A percentile compares a stretch with the other conserved stretches of the same genome.
These are phyloP conservation scores for Isabelozyma gotoi DNA, from an alignment of 805 yeast genomes.

Conservation along the genomic window DNA sequence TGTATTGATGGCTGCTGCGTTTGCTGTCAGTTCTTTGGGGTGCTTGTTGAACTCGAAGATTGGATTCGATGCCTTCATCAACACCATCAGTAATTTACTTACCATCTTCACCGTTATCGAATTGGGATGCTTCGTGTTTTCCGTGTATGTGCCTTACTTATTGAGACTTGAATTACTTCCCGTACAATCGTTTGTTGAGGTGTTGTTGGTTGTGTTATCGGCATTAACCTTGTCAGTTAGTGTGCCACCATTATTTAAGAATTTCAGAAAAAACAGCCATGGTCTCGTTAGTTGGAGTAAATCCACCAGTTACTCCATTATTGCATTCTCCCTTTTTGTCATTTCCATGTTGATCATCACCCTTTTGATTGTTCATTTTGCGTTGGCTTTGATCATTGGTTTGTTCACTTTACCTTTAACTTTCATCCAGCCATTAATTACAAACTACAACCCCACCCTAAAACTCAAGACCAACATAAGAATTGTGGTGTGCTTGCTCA, in stretches of 20 bases:
- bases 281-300: constrained; percentile 14
- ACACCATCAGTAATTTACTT: constrained; percentile 22
- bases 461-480: constrained; percentile 11
- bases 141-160: constrained; percentile 25
- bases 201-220: constrained; percentile 16
- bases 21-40: constrained; percentile 66
- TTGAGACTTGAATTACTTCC: constrained; percentile 7
- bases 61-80: constrained; percentile 16
- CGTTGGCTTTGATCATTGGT: constrained; percentile 74
- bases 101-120: constrained; percentile 28
- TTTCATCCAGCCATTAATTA: constrained; percentile 45
- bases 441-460: constrained; percentile 6
- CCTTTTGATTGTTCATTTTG: constrained; percentile 77
- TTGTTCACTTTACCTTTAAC: constrained; percentile 74
- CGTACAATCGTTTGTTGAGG: constrained; percentile 12
- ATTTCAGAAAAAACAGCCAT: not conserved
- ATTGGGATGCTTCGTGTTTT: constrained; percentile 17
- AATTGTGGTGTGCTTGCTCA: constrained; percentile 33
- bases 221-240: constrained; percentile 11
- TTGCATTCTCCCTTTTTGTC: constrained; percentile 50
- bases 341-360: constrained; percentile 72
- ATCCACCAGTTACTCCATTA: constrained; percentile 21
- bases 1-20: constrained; percentile 65
- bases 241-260: constrained; percentile 9
- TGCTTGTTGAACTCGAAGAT: constrained; percentile 48